Evolutionary conservation across 2,329 filamentous ascomycete species (phyloP), one percentile per base, ranked within the genome.

Genomic region (Pseudogymnoascus sp.): DNA sequence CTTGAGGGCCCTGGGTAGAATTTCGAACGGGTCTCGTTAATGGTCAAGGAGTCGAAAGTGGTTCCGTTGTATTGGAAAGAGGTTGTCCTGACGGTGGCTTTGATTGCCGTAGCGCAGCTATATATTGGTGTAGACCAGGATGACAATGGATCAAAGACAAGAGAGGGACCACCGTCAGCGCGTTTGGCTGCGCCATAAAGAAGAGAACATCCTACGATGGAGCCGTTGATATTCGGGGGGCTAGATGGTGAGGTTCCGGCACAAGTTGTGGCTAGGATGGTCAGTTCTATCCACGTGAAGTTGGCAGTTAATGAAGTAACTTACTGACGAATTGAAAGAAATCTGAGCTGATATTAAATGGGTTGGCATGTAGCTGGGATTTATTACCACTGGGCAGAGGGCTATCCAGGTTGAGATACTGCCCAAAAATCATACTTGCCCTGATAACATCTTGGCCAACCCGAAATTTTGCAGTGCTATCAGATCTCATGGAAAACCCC

Each of bases 21-120:
- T 63, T 79, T 79, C 1, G 73, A 67, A 12, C 60, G 59, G 7
- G 80, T 66, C 8, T 67, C 65, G 1, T 65, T 64, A 2, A 80
- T 69, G 1, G 64, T 64, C 0, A 80, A 66, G 2, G 68, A 68
- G 8, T 68, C 65, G 0, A 80, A 62, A 11, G 70, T 65, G 0
- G 75, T 77, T 2, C 73, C 74, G 63, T 80, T 80, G 64, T 70
- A 73, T 2, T 67, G 63, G 63, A 81, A 79, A 0, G 68, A 67
- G 6, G 78, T 76, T 0, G 73, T 76, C 64, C 80, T 80, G 61
- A 81, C 71, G 1, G 71, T 73, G 2, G 78, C 77, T 57, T 74
- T 74, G 3, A 75, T 64, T 0, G 75, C 67, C 0, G 72, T 73
- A 1, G 77, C 76, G 63, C 78, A 81, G 0, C 71, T 69, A 62